phyloP scores from a whole-genome alignment of 805 yeast species.

The Scheffersomyces spartinae region DNA sequence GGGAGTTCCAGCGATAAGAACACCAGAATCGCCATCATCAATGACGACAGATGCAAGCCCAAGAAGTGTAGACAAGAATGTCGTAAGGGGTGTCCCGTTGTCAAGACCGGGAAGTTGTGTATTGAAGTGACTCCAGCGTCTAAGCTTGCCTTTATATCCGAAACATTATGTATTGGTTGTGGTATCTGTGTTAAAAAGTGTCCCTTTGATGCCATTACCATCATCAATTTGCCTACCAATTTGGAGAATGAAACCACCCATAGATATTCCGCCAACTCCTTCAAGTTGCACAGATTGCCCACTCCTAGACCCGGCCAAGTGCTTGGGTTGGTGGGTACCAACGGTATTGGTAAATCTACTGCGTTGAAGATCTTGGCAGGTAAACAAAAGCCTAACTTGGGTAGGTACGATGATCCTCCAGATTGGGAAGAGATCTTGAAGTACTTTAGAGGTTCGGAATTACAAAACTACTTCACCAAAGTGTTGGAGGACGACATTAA shows the following conservation, averaged over 20 bases:
- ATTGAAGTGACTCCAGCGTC: slow-evolving; percentile 88
- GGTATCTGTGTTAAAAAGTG: slow-evolving; percentile 99
- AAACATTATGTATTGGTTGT: slow-evolving; percentile 93
- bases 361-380: slow-evolving; percentile 96
- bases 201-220: slow-evolving; percentile 94
- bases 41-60: slow-evolving; percentile 92
- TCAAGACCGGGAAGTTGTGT: slow-evolving; percentile 94
- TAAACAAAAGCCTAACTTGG: slow-evolving; percentile 94
- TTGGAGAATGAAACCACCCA: slow-evolving; percentile 88
- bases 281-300: slow-evolving; percentile 93
- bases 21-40: slow-evolving; percentile 92
- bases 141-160: slow-evolving; percentile 91
- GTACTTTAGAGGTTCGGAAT: slow-evolving; percentile 92
- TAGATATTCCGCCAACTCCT: slow-evolving; percentile 95
- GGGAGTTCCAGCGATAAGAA: slow-evolving; percentile 31
- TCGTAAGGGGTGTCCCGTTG: slow-evolving; percentile 94
- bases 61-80: slow-evolving; percentile 98
- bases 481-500: slow-evolving; percentile 87
- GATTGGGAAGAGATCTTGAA: slow-evolving; percentile 91
- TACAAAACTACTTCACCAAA: slow-evolving; percentile 92
- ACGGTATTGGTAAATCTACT: slow-evolving; percentile 98
- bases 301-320: slow-evolving; percentile 99
- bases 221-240: slow-evolving; percentile 93
- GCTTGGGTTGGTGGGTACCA: slow-evolving; percentile 93
- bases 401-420: slow-evolving; percentile 91